Evolutionary conservation across 306 rosid species (phyloP), one percentile per base, ranked within the genome.

Genomic region (Mucuna pruriens): DNA sequence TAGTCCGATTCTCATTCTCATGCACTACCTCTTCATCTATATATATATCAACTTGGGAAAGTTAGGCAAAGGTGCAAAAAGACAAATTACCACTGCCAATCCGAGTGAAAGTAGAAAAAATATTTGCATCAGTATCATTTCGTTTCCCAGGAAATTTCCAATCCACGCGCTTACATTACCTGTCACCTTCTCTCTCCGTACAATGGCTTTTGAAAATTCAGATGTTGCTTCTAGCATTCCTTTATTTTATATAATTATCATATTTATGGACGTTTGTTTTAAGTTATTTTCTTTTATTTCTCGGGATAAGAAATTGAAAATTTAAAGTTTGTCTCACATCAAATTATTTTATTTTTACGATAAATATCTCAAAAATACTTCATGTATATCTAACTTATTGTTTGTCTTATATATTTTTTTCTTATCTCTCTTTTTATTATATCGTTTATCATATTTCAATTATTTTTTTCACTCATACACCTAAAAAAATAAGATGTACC

Each of bases 71-170:
- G 52, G 5, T 78, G 80, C 65, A 57, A 60, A 72, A 20, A 31
- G 71, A 48, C 25, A 60, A 26, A 73, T n/a, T n/a, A n/a, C n/a
- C n/a, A n/a, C n/a, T 9, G 2, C 5, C 13, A 9, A n/a, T 23
- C 20, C 80, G 85, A 80, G 87, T 83, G 81, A 80, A 76, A 75
- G 76, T 10, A 75, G 84, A 10, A 29, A 31, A 9, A 19, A 3
- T 58, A 29, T 29, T n/a, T 38, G 77, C 78, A 12, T 1, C 3
- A 7, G n/a, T 55, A 6, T 58, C 40, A 22, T 61, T 20, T 42
- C 3, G 4, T 31, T 75, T 83, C 25, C 89, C 5, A 0, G 13
- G 89, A 86, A 83, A 76, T 58, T 86, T 86, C 87, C 75, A 70
- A 13, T 20, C 63, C 86, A 83, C 89, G 89, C 87, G 89, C 76